Evolutionary conservation across 495 filamentous ascomycete genomes (phyloP).

Genomic region (Aspergillus sclerotioniger): DNA sequence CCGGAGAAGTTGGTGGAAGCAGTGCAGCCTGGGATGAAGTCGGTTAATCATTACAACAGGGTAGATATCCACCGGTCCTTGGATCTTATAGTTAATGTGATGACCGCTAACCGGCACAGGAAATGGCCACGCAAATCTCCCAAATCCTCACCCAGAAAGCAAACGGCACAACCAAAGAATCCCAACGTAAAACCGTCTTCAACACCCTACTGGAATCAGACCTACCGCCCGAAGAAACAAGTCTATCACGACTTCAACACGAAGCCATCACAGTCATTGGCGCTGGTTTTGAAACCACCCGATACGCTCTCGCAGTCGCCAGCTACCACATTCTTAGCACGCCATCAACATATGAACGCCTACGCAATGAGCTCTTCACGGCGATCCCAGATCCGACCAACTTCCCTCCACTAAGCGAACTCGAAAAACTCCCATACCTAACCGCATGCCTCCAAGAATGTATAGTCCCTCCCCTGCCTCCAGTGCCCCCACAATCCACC

Average conservation of each 20-base stretch:
- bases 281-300: conserved; percentile 42
- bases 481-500: background rate
- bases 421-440: conserved; percentile 39
- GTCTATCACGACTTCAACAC: conserved; percentile 29
- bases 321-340: conserved; percentile 27
- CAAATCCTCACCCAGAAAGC: conserved; percentile 1
- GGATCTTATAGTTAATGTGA: too few relatives aligned
- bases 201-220: conserved; percentile 30
- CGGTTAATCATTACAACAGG: conserved; percentile 9
- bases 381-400: conserved; percentile 21
- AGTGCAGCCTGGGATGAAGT: conserved; percentile 13
- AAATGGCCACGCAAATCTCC: conserved; percentile 12
- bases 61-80: too few relatives aligned
- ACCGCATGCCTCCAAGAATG: conserved; percentile 44
- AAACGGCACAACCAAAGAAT: background rate
- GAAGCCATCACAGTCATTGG: conserved; percentile 37
- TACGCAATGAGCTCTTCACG: conserved; percentile 24
- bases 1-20: conserved; percentile 6
- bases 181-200: conserved; percentile 33
- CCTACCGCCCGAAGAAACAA: conserved; percentile 29
- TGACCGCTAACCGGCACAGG: background rate
- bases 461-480: background rate
- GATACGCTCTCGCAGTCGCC: conserved; percentile 13
- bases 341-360: conserved; percentile 19
- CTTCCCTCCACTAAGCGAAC: conserved; percentile 17